phyloP scores from a whole-genome alignment of 129 eudicot genomes.

The Erigeron canadensis region DNA sequence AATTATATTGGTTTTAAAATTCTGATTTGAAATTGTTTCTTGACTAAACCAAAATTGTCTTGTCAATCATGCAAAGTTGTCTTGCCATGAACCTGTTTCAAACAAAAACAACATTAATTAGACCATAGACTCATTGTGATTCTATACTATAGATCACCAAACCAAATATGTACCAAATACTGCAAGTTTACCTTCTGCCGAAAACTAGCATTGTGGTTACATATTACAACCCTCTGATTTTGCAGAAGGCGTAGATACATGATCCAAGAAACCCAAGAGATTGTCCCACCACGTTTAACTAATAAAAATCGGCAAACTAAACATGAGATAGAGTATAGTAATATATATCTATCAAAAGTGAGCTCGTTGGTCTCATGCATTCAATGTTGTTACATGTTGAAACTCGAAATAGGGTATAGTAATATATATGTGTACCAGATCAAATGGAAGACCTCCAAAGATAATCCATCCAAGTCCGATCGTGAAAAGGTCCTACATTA shows the following conservation, averaged over 20 bases:
- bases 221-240: conserved; percentile 39
- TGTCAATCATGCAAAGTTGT: not conserved
- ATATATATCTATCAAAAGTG: not conserved
- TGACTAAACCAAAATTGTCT: conserved; percentile 31
- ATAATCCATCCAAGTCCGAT: conserved; percentile 62
- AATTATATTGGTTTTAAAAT: not conserved
- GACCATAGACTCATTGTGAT: not conserved
- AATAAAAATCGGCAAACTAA: not conserved
- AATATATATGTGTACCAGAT: conserved; percentile 35
- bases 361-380: not conserved
- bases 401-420: not conserved
- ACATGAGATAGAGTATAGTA: not conserved
- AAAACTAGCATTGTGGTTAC: not conserved
- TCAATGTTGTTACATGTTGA: not conserved
- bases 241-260: conserved; percentile 43
- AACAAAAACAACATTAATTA: conserved; percentile 9
- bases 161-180: not conserved
- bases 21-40: conserved; percentile 4
- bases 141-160: not conserved
- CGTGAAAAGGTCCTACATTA: conserved; percentile 55
- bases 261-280: conserved; percentile 58
- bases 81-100: conserved; percentile 26
- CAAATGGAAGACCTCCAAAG: conserved; percentile 72
- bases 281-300: conserved; percentile 48
- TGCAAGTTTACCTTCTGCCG: conserved; percentile 7